phyloP scores from a whole-genome alignment of 306 rosid genomes.

The Datisca glomerata region DNA sequence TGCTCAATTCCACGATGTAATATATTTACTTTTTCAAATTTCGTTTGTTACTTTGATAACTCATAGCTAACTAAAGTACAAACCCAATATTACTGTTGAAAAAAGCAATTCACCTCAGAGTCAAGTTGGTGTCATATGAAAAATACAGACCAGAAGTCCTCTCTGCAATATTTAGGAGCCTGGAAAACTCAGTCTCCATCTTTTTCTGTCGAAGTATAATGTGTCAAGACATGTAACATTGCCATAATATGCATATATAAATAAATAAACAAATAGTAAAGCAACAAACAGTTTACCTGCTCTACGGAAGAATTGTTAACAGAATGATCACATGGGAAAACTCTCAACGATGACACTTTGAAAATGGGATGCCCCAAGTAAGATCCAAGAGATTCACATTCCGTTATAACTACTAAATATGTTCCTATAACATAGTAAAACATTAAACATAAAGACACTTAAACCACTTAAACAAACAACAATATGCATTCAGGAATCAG shows the following conservation, averaged over 20 bases:
- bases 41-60: too few relatives aligned
- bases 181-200: slow-evolving; percentile 69
- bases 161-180: slow-evolving; percentile 67
- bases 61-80: too few relatives aligned
- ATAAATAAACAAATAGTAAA: too few relatives aligned
- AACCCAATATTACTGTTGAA: slow-evolving; percentile 3
- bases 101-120: slow-evolving; percentile 65
- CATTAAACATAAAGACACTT: too few relatives aligned
- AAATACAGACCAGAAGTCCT: slow-evolving; percentile 77
- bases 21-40: too few relatives aligned
- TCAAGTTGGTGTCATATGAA: slow-evolving; percentile 81
- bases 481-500: too few relatives aligned
- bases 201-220: slow-evolving; percentile 62
- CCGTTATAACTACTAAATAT: slow-evolving; percentile 68
- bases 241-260: too few relatives aligned
- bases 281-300: slow-evolving; percentile 32
- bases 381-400: slow-evolving; percentile 58
- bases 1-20: too few relatives aligned
- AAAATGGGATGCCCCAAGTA: slow-evolving; percentile 83
- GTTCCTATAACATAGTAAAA: slow-evolving; percentile 42
- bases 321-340: slow-evolving; percentile 80
- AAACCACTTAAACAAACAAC: too few relatives aligned
- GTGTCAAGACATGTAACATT: too few relatives aligned
- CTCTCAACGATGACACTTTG: slow-evolving; percentile 54
- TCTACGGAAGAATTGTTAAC: slow-evolving; percentile 48